phyloP scores from a whole-genome alignment of 148 eudicot species.

The Rhododendron williamsianum region DNA sequence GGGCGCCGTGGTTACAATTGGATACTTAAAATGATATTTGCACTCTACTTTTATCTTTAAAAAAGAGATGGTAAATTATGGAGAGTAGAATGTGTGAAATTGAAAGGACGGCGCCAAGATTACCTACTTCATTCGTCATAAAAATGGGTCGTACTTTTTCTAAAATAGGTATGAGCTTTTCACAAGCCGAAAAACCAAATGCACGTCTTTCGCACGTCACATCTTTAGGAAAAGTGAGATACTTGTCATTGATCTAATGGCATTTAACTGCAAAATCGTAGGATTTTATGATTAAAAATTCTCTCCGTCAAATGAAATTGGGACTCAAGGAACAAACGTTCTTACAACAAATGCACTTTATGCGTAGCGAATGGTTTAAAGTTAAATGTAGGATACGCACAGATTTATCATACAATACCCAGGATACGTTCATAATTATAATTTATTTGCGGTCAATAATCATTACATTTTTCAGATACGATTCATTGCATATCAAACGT shows the following conservation, averaged over 20 bases:
- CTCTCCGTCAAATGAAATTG: not conserved
- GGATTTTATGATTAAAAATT: not conserved
- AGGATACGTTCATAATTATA: not conserved
- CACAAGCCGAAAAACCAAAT: not conserved
- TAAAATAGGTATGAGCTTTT: not conserved
- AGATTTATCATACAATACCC: not conserved
- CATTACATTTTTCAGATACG: not conserved
- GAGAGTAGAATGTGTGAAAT: not conserved
- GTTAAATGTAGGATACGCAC: not conserved
- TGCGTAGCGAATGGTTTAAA: not conserved
- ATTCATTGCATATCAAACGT: not conserved
- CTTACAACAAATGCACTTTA: not conserved
- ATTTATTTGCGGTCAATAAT: not conserved
- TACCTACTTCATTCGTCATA: not conserved
- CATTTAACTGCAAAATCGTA: not conserved
- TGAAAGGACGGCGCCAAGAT: not conserved
- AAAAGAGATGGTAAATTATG: not conserved
- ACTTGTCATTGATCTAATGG: not conserved
- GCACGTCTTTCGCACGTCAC: not conserved
- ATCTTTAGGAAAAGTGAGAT: not conserved
- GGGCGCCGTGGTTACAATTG: not conserved
- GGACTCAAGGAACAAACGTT: not conserved
- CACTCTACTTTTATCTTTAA: not conserved
- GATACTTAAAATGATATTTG: not conserved
- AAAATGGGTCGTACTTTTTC: not conserved